phyloP scores from a whole-genome alignment of 2,329 filamentous ascomycete species.

The Mycogone perniciosa region DNA sequence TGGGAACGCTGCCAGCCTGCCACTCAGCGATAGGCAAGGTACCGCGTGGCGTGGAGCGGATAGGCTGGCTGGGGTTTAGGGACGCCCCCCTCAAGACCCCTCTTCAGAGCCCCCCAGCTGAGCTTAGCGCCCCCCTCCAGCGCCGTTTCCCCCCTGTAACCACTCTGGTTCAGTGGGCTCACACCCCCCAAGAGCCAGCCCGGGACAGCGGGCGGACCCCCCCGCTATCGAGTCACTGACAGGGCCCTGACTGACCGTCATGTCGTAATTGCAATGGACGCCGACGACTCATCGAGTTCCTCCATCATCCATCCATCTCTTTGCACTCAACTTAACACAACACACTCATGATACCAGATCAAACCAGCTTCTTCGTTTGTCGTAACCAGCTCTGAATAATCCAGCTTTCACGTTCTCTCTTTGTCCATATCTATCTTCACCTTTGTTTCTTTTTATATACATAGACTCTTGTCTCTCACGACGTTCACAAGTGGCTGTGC shows the following conservation, averaged over 20 bases:
- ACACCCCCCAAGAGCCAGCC: slow-evolving; percentile 6
- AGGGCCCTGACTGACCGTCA: slow-evolving; percentile 4
- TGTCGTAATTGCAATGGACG: slow-evolving; percentile 6
- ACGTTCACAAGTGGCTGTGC: neutral
- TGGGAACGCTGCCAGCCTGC: neutral
- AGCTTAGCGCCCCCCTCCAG: slow-evolving; percentile 7
- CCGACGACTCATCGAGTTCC: slow-evolving; percentile 10
- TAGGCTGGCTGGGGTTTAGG: neutral
- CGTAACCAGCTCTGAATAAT: slow-evolving; percentile 10
- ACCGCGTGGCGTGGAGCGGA: slow-evolving; percentile 11
- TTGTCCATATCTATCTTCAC: neutral
- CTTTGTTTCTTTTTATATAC: slow-evolving; percentile 7
- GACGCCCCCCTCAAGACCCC: neutral
- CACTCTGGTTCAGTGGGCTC: neutral
- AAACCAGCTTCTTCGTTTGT: slow-evolving; percentile 6
- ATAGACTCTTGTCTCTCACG: slow-evolving; percentile 7
- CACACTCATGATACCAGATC: slow-evolving; percentile 8
- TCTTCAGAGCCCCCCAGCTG: slow-evolving; percentile 1
- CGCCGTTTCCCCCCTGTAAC: neutral
- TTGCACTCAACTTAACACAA: slow-evolving; percentile 3
- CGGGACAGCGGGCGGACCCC: neutral
- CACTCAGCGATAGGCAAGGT: slow-evolving; percentile 12
- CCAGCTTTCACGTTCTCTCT: neutral
- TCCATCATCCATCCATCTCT: slow-evolving; percentile 7
- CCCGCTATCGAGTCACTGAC: slow-evolving; percentile 11